Evolutionary conservation across 116 monocot genomes (phyloP), one percentile per base, ranked within the genome.

Genomic region (Phalaenopsis hybrid): DNA sequence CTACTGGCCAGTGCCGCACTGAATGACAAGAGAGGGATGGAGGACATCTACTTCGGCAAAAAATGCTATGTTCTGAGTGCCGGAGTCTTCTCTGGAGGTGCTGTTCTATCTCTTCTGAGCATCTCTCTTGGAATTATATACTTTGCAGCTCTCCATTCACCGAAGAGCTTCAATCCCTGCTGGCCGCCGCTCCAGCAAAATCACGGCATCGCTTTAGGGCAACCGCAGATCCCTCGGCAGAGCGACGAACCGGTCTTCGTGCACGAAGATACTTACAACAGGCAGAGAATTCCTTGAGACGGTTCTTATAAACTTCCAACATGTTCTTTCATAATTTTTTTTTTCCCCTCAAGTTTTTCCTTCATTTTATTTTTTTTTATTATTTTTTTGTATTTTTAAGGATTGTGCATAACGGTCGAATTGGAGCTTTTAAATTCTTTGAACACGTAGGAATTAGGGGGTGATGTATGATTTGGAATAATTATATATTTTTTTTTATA

Each of bases 31-130:
- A 76, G 83, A 58, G 82, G 87, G 0, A 74, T 81, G 46, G 79
- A 87, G 37, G 85, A 67, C 15, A 87, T 87, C 84, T 87, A 87
- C 79, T 85, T 89, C 52, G 79, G 86, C 20, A 61, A 79, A 46
- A 89, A 87, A 79, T 96, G 96, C 80, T 96, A 91, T 46, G 94
- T 94, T 11, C 89, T 96, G 78, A 96, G 92, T 82, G 94, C 92
- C 12, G 96, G 96, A 9, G 92, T 96, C 44, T 94, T 96, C 83
- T 85, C 94, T 0, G 92, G 85, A 3, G 96, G 91, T 17, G 94
- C 96, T 2, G 81, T 94, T 18, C 74, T 96, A 3, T 85, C 94
- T 5, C 86, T 96, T 23, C 83, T 89, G 4, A 92, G 94, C 31
- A 0, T 31, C 0, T 31, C 89, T 6, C 78, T 96, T 28, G 92